Evolutionary conservation across 805 yeast genomes (phyloP).

Genomic region (Metschnikowia colocasiae): DNA sequence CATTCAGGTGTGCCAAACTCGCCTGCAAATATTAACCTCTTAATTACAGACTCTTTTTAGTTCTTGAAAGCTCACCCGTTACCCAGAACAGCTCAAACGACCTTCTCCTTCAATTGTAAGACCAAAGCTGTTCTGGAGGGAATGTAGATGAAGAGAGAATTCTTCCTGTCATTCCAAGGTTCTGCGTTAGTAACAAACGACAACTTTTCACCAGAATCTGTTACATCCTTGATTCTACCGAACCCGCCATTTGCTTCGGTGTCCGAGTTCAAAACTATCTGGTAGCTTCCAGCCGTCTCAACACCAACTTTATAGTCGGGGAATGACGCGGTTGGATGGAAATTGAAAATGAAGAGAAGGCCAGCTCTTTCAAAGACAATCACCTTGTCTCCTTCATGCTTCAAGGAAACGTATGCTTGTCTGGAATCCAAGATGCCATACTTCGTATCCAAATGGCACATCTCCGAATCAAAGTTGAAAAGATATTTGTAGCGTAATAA

Average conservation of each 20-base stretch:
- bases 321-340: constrained; percentile 80
- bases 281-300: constrained; percentile 71
- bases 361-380: constrained; percentile 87
- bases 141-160: constrained; percentile 72
- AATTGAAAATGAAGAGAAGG: constrained; percentile 79
- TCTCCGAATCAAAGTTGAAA: constrained; percentile 77
- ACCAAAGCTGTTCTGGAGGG: constrained; percentile 65
- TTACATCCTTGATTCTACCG: constrained; percentile 46
- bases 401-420: constrained; percentile 81
- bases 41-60: neutral
- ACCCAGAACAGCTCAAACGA: constrained; percentile 4
- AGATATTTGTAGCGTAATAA: constrained; percentile 74
- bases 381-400: constrained; percentile 85
- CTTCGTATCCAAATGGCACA: constrained; percentile 71
- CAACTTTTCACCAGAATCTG: constrained; percentile 33
- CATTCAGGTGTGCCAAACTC: constrained; percentile 14
- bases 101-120: constrained; percentile 32
- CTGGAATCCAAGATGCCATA: constrained; percentile 67
- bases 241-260: constrained; percentile 76
- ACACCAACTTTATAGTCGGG: constrained; percentile 91
- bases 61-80: neutral
- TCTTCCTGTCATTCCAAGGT: constrained; percentile 74
- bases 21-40: constrained; percentile 13
- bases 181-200: constrained; percentile 69
- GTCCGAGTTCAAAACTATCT: constrained; percentile 74